phyloP scores from a whole-genome alignment of 345 rosid genomes.

The Moringa oleifera region DNA sequence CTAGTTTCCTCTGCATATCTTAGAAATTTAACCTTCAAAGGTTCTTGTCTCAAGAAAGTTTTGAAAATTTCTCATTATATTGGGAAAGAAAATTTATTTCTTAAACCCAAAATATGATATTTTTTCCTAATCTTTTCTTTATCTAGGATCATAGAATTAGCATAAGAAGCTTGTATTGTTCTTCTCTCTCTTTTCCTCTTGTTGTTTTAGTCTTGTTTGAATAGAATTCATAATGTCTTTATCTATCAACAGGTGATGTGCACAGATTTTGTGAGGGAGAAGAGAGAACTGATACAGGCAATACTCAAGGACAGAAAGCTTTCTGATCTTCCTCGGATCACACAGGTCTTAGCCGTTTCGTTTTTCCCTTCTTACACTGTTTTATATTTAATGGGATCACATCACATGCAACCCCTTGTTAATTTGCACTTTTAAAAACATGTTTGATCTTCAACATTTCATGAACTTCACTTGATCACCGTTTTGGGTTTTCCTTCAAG shows the following conservation, averaged over 20 bases:
- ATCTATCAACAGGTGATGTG: slow-evolving; percentile 59
- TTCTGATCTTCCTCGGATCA: slow-evolving; percentile 54
- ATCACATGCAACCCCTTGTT: neutral
- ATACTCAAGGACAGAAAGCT: slow-evolving; percentile 51
- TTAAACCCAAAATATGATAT: too few species aligned
- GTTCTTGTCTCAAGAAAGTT: too few species aligned
- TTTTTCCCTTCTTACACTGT: too few species aligned
- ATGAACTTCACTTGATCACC: neutral
- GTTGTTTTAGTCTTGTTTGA: too few species aligned
- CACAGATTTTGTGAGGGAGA: slow-evolving; percentile 57
- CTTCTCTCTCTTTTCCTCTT: too few species aligned
- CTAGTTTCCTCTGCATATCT: too few species aligned
- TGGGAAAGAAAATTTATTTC: too few species aligned
- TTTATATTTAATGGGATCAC: too few species aligned
- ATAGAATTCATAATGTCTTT: too few species aligned
- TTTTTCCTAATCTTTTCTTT: neutral
- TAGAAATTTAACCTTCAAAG: too few species aligned
- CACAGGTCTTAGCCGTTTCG: slow-evolving; percentile 39
- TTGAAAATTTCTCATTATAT: too few species aligned
- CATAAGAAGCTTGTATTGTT: too few species aligned
- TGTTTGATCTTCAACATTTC: neutral
- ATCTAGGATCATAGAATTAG: neutral
- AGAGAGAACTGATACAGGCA: slow-evolving; percentile 53
- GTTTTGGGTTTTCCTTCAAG: neutral
- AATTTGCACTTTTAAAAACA: neutral